These are phyloP conservation scores for Carpinus viminea DNA, from an alignment of 306 rosid species.

Conservation along the genomic window DNA sequence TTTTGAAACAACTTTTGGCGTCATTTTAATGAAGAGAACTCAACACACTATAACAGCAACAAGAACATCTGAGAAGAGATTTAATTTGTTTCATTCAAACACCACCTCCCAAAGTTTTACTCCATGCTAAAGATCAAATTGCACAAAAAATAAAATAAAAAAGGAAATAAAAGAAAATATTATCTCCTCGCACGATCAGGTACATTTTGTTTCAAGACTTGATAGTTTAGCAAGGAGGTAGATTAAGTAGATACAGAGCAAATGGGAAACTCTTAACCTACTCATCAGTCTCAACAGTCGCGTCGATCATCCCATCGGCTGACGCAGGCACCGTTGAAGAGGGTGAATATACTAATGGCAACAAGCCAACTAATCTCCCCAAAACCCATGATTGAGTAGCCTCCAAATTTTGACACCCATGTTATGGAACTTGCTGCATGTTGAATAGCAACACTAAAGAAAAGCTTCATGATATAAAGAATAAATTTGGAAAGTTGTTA, in stretches of 20 bases:
- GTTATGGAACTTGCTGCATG: background rate
- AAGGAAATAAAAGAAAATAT: background rate
- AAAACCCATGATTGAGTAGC: background rate
- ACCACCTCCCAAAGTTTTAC: background rate
- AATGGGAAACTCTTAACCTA: slow-evolving; percentile 32
- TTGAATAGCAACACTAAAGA: background rate
- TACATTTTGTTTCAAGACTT: background rate
- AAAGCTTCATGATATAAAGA: background rate
- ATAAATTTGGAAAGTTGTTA: background rate
- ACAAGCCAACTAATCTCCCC: background rate
- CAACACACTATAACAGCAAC: background rate
- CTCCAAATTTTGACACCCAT: background rate
- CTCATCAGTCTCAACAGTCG: slow-evolving; percentile 70
- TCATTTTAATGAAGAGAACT: background rate
- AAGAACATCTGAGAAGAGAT: background rate
- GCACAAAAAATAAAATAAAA: background rate
- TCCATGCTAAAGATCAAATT: background rate
- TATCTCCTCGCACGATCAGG: background rate
- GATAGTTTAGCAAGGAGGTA: background rate
- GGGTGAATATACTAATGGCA: background rate
- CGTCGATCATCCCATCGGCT: no score
- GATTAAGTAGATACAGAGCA: no score
- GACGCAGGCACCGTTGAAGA: no score
- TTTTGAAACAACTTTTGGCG: background rate
- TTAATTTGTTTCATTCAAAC: background rate